Percentiles rank a stretch among this genome's conserved stretches.
Evolutionary conservation across 1,139 yeast genomes (phyloP).

Genomic region (Taiozyma onychis): DNA sequence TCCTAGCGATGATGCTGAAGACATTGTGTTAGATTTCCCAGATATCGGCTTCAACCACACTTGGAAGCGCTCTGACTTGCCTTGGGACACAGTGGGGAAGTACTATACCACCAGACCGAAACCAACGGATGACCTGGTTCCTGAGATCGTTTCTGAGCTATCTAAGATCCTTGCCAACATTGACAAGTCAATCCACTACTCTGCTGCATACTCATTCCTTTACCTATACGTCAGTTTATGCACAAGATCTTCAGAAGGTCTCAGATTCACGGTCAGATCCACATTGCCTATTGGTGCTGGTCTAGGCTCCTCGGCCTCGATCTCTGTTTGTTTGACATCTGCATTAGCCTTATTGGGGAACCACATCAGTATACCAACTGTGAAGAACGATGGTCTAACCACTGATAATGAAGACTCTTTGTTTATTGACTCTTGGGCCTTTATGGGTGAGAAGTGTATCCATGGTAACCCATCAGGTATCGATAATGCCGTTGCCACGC

Average conservation of each 20-base stretch:
- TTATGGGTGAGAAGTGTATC: conserved; percentile 89
- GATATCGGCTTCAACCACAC: conserved; percentile 62
- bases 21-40: conserved; percentile 69
- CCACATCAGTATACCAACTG: conserved; percentile 32
- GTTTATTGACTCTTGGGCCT: conserved; percentile 80
- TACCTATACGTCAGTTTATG: conserved; percentile 67
- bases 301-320: conserved; percentile 89
- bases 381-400: conserved; percentile 30
- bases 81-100: conserved; percentile 44
- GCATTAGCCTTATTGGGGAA: conserved; percentile 65
- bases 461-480: conserved; percentile 98
- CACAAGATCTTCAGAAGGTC: conserved; percentile 39
- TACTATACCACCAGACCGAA: conserved; percentile 27
- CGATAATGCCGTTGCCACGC: conserved; percentile 93
- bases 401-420: conserved; percentile 39
- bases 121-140: conserved; percentile 52
- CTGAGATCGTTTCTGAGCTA: conserved; percentile 48
- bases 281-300: conserved; percentile 97
- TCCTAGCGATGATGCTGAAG: conserved; percentile 29
- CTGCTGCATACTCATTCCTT: conserved; percentile 83
- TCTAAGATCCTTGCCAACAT: conserved; percentile 40
- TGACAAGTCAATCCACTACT: conserved; percentile 55
- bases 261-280: conserved; percentile 64
- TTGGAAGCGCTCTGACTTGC: conserved; percentile 59
- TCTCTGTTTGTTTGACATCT: conserved; percentile 78